phyloP scores from a whole-genome alignment of 257 asterid genomes.

The Fraxinus quadrangulata region DNA sequence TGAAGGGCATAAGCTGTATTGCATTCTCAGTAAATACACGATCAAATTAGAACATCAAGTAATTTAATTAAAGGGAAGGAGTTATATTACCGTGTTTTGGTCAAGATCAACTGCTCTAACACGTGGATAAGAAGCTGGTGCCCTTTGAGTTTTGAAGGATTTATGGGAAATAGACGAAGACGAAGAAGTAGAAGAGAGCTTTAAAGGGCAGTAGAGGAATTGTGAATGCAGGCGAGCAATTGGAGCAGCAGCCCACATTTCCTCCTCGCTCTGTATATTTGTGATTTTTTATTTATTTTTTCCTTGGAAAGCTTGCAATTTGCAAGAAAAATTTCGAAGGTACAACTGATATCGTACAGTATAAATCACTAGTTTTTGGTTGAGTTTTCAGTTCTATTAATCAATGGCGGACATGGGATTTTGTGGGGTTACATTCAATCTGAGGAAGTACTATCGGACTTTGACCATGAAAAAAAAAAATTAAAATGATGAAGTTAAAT shows the following conservation, averaged over 20 bases:
- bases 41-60: not conserved
- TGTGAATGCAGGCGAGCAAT: conserved; percentile 64
- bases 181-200: conserved; percentile 40
- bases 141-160: conserved; percentile 36
- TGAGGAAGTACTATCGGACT: not conserved
- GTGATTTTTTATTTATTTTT: not conserved
- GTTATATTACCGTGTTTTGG: conserved; percentile 65
- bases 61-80: not conserved
- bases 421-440: conserved; percentile 49
- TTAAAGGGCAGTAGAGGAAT: conserved; percentile 55
- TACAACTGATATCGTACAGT: not conserved
- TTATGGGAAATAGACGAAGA: conserved; percentile 38
- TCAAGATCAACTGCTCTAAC: conserved; percentile 85
- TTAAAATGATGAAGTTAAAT: too few species aligned
- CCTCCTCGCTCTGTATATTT: not conserved
- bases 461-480: too few species aligned
- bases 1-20: not conserved
- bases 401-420: conserved; percentile 42
- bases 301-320: not conserved
- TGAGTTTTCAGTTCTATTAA: not conserved
- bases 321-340: too few species aligned
- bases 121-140: conserved; percentile 58
- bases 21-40: not conserved
- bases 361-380: conserved; percentile 21
- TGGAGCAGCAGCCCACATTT: conserved; percentile 54